These are phyloP conservation scores for Aethionema arabicum DNA, from an alignment of 345 rosid species.

Conservation along the genomic window DNA sequence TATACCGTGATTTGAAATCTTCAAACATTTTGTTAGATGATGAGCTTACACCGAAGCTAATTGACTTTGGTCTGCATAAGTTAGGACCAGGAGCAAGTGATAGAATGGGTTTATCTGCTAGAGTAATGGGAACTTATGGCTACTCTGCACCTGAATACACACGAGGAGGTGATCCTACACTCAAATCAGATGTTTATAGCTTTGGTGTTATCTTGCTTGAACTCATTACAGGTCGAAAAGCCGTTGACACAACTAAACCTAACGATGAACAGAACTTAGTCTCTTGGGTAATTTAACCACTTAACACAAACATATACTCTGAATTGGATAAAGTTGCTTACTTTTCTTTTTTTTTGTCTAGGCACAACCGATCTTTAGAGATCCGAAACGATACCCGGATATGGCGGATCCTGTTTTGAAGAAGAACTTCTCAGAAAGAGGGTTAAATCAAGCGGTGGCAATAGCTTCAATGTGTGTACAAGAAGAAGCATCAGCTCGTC, in stretches of 20 bases:
- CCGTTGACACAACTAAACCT: constrained; percentile 65
- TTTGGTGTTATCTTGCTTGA: constrained; percentile 79
- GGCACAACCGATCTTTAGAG: constrained; percentile 73
- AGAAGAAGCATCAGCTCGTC: constrained; percentile 70
- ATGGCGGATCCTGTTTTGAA: constrained; percentile 70
- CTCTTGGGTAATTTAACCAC: constrained; percentile 31
- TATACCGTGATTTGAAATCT: constrained; percentile 64
- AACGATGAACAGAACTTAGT: constrained; percentile 63
- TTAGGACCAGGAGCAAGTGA: constrained; percentile 47
- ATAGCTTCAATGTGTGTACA: constrained; percentile 90
- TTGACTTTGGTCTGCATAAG: constrained; percentile 63
- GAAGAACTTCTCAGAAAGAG: constrained; percentile 56
- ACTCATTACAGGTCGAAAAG: constrained; percentile 68
- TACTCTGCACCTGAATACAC: constrained; percentile 77
- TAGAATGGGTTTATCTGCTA: constrained; percentile 41
- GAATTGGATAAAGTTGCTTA: background rate
- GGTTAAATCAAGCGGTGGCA: constrained; percentile 79
- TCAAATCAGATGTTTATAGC: constrained; percentile 72
- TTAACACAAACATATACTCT: background rate
- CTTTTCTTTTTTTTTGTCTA: constrained; percentile 7
- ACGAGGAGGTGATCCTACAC: constrained; percentile 51
- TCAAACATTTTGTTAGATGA: constrained; percentile 60
- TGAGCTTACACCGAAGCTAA: constrained; percentile 50
- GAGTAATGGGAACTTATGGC: constrained; percentile 75
- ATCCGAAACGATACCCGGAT: constrained; percentile 62